Evolutionary conservation across 2,329 filamentous ascomycete genomes (phyloP).

Genomic region (Pseudogymnoascus destructans): DNA sequence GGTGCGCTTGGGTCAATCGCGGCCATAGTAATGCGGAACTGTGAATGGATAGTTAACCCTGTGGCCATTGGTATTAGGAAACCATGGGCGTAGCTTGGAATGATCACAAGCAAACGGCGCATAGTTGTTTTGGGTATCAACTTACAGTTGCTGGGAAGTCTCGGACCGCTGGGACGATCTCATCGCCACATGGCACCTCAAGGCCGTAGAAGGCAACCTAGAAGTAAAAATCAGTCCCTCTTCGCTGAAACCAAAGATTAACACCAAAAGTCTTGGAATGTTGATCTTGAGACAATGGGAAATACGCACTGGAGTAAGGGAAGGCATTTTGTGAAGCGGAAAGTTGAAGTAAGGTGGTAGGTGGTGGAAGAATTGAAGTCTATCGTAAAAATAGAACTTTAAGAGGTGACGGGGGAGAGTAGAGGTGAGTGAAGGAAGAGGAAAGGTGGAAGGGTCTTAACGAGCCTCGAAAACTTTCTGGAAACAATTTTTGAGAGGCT

Average conservation of each 20-base stretch:
- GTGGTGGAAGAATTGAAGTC: constrained; percentile 4
- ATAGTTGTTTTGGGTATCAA: constrained; percentile 18
- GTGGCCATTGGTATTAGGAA: neutral
- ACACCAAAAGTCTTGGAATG: neutral
- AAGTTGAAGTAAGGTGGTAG: neutral
- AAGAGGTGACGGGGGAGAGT: neutral
- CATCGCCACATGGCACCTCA: constrained; percentile 73
- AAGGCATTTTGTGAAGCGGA: neutral
- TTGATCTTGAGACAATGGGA: neutral
- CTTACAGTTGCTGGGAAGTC: constrained; percentile 77
- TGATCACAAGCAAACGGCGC: neutral
- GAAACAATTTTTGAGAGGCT: constrained; percentile 8
- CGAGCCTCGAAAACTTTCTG: constrained; percentile 8
- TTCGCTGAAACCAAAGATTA: neutral
- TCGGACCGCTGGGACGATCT: constrained; percentile 64
- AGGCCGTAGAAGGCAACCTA: constrained; percentile 78
- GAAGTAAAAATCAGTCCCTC: constrained; percentile 2
- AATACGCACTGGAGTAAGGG: constrained; percentile 6
- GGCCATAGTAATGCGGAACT: constrained; percentile 98
- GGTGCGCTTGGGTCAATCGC: constrained; percentile 82
- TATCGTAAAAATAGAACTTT: constrained; percentile 3
- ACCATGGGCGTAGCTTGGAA: neutral
- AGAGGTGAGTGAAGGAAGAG: constrained; percentile 1
- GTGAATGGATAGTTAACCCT: constrained; percentile 13
- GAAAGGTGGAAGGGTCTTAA: constrained; percentile 5